Evolutionary conservation across 2,329 filamentous ascomycete genomes (phyloP).

Genomic region (Incumbomyces lentus): DNA sequence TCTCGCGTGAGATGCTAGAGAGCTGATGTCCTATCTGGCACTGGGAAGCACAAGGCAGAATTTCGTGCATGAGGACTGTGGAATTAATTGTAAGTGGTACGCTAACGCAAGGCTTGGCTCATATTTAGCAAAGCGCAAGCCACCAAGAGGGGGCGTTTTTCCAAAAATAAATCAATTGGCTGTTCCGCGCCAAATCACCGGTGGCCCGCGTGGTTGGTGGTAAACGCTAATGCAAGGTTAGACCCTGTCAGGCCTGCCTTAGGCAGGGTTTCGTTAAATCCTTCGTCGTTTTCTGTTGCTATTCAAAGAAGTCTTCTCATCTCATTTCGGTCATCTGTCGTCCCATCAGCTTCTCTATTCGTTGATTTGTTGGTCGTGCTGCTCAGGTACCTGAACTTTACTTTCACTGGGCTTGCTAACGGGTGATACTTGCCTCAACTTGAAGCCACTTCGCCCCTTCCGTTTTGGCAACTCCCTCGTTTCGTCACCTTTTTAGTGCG

Average conservation of each 20-base stretch:
- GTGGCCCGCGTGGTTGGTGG: background rate
- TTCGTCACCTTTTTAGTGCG: slow-evolving; percentile 2
- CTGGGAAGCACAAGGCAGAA: slow-evolving; percentile 3
- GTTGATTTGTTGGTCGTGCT: background rate
- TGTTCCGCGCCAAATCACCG: slow-evolving; percentile 4
- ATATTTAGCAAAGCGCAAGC: background rate
- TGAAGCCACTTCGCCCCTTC: slow-evolving; percentile 3
- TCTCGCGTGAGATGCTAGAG: background rate
- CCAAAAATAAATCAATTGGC: slow-evolving; percentile 1
- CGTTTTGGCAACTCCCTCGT: background rate
- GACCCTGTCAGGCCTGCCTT: background rate
- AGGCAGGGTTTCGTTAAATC: background rate
- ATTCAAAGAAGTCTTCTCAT: background rate
- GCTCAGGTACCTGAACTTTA: background rate
- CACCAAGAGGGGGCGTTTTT: background rate
- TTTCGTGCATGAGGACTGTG: background rate
- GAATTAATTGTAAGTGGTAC: background rate
- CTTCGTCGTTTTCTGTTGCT: slow-evolving; percentile 2
- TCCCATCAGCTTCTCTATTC: background rate
- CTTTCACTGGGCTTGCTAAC: too few species aligned
- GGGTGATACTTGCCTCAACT: background rate
- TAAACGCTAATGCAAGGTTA: background rate
- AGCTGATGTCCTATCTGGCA: too few species aligned
- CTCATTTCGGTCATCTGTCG: background rate
- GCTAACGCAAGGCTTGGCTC: background rate